Percentiles rank a stretch among this genome's conserved stretches.
Conservation (phyloP, 108 stramenopile genomes). For the Aureococcus anophagefferens region DNA sequence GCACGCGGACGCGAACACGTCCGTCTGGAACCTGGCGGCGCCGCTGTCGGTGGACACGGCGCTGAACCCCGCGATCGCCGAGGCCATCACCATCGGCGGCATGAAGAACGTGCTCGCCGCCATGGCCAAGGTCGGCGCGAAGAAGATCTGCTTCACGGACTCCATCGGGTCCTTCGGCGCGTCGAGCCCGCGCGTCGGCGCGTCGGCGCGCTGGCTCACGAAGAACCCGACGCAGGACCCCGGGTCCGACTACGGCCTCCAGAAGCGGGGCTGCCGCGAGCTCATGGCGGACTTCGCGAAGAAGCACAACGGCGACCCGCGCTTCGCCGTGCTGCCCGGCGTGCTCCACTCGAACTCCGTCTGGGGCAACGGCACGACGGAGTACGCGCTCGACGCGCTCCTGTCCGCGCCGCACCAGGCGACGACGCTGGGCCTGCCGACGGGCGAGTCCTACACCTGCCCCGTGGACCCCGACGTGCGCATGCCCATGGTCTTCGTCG, state of each 20-base stretch:
- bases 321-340: slow-evolving; percentile 13
- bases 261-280: slow-evolving; percentile 12
- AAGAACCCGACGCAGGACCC: slow-evolving; percentile 14
- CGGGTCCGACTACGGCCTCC: slow-evolving; percentile 11
- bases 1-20: slow-evolving; percentile 7
- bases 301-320: slow-evolving; percentile 3
- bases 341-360: slow-evolving; percentile 10
- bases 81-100: slow-evolving; percentile 12
- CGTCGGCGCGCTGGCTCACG: slow-evolving; percentile 11
- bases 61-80: slow-evolving; percentile 3
- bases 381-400: slow-evolving; percentile 16
- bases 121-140: slow-evolving; percentile 2
- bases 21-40: slow-evolving; percentile 19
- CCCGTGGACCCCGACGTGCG: slow-evolving; percentile 11
- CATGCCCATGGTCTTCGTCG: slow-evolving; percentile 10
- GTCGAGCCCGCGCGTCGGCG: slow-evolving; percentile 1
- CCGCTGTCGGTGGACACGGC: slow-evolving; percentile 13
- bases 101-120: slow-evolving; percentile 4
- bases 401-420: slow-evolving; percentile 7
- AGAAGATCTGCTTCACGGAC: slow-evolving; percentile 8
- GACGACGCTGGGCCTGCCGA: not conserved
- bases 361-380: slow-evolving; percentile 17
- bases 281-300: slow-evolving; percentile 7
- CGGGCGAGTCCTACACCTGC: slow-evolving; percentile 7
- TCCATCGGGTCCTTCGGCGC: slow-evolving; percentile 15